Evolutionary conservation across 768 basidiomycete species (phyloP).

Genomic region (Mycena crocata): DNA sequence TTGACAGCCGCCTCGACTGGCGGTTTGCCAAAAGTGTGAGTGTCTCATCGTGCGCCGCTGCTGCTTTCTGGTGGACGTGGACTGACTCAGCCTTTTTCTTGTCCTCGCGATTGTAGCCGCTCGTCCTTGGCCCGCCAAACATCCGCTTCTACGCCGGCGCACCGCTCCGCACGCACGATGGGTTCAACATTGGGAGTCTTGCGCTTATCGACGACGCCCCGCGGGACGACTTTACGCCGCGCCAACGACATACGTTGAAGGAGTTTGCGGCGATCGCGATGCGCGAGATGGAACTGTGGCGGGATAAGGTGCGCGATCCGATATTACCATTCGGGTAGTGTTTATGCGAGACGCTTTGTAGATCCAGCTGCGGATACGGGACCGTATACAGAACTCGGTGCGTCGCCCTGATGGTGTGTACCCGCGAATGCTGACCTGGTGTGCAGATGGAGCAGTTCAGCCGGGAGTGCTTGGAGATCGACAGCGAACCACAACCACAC

Average conservation of each 20-base stretch:
- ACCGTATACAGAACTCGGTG: slow-evolving; percentile 91
- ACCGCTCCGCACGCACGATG: slow-evolving; percentile 89
- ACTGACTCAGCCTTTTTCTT: neutral
- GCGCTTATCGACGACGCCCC: slow-evolving; percentile 89
- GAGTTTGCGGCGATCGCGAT: slow-evolving; percentile 96
- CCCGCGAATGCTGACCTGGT: neutral
- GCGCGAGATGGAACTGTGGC: slow-evolving; percentile 96
- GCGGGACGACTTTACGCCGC: slow-evolving; percentile 85
- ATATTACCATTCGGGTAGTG: too few species aligned
- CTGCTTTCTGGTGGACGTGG: neutral
- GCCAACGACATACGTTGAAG: slow-evolving; percentile 91
- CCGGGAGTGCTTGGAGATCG: slow-evolving; percentile 93
- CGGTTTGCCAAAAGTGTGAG: slow-evolving; percentile 86
- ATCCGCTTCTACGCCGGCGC: slow-evolving; percentile 94
- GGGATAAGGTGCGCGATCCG: slow-evolving; percentile 76
- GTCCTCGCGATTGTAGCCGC: too few species aligned
- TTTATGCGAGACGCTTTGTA: slow-evolving; percentile 36
- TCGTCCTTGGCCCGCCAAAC: slow-evolving; percentile 72
- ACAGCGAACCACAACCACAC: too few species aligned
- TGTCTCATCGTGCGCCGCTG: neutral
- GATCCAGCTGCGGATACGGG: slow-evolving; percentile 92
- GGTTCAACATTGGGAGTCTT: slow-evolving; percentile 90
- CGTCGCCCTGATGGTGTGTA: neutral
- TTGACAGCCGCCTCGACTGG: slow-evolving; percentile 88
- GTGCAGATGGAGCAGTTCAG: slow-evolving; percentile 93